Percentiles rank a stretch among this genome's conserved stretches.
These are phyloP conservation scores for Xerocomellus intermedius DNA, from an alignment of 768 basidiomycete species.

Conservation along the genomic window DNA sequence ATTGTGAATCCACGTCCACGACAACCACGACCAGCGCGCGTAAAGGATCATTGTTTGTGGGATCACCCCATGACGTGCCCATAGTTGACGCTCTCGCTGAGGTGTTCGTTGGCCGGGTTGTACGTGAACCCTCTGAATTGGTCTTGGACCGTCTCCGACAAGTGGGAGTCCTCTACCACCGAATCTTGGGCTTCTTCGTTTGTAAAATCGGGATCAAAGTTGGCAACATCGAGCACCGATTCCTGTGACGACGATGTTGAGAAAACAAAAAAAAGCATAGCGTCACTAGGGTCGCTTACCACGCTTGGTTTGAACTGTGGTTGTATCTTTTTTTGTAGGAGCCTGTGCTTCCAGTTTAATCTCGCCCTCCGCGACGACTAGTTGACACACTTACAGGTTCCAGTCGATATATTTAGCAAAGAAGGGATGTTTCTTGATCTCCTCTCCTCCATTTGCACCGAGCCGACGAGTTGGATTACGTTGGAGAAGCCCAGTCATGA, in stretches of 20 bases:
- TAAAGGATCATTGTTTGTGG: neutral
- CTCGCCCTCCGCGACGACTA: neutral
- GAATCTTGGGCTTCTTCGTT: conserved; percentile 94
- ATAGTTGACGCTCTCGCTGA: conserved; percentile 81
- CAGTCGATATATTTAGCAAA: conserved; percentile 94
- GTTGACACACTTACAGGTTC: conserved; percentile 52
- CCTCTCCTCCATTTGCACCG: conserved; percentile 91
- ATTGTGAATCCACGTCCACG: conserved; percentile 2
- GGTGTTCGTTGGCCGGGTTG: conserved; percentile 80
- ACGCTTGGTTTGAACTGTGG: conserved; percentile 98
- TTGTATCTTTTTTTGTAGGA: conserved; percentile 92
- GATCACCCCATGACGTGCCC: conserved; percentile 34
- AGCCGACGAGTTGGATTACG: conserved; percentile 85
- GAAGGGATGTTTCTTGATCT: conserved; percentile 95
- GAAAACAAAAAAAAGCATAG: neutral
- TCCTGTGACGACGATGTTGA: conserved; percentile 46
- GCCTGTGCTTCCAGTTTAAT: conserved; percentile 35
- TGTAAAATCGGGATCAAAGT: conserved; percentile 98
- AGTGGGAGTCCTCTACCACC: conserved; percentile 87
- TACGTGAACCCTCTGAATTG: conserved; percentile 93
- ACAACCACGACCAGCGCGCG: conserved; percentile 25
- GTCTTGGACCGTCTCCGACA: conserved; percentile 96
- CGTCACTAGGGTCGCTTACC: conserved; percentile 43
- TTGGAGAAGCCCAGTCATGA: conserved; percentile 85
- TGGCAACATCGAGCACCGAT: conserved; percentile 90